Base-by-base conservation (phyloP, 176 grass and related monocot genomes). In the Areca catechu region DNA sequence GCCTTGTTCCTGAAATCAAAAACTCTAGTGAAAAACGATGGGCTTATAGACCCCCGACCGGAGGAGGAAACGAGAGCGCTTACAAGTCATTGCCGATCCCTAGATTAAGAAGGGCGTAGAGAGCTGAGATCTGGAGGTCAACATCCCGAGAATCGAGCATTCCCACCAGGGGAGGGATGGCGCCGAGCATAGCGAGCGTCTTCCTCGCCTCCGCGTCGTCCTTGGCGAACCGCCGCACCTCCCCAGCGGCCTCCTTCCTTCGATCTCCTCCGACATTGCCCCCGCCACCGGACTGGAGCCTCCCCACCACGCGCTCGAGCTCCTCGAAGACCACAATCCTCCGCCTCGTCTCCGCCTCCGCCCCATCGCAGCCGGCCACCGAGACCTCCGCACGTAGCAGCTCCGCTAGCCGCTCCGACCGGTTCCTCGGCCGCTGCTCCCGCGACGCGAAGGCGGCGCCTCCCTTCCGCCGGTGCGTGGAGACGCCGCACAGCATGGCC, bases 81-180 rank as follows among this genome's bases (percentile, higher is more conserved):
- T 74, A 98, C 93, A 80, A 27, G 76, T 98, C 93, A 63, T 98
- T 80, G 54, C 87, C 87, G 72, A 98, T 88, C 15, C 75, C 93
- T 20, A 92, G 50, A 74, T 98, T 98, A 19, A 98, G 93, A 22
- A 98, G 63, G 52, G 93, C 93, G 61, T 98, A 98, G 22, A 98
- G 81, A 7, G 81, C 86, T 0, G 74, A 64, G 22, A 76, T 54
- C 55, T 67, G 82, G 30, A 63, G 9, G 24, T 83, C 75, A 3
- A 48, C 47, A 15, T 67, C 69, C 0, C 24, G 27, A 4, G 19
- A 67, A 25, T 88, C 84, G 10, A 98, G 78, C 81, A 98, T 80
- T 14, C 67, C 84, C 48, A 98, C 73, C 23, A 16, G 15, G 22
- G 56, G 22, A 28, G 22, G 22, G 5, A 67, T 67, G 5, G 24